Evolutionary conservation across 257 asterid species (phyloP), one percentile per base, ranked within the genome.

Genomic region (Asclepias syriaca): DNA sequence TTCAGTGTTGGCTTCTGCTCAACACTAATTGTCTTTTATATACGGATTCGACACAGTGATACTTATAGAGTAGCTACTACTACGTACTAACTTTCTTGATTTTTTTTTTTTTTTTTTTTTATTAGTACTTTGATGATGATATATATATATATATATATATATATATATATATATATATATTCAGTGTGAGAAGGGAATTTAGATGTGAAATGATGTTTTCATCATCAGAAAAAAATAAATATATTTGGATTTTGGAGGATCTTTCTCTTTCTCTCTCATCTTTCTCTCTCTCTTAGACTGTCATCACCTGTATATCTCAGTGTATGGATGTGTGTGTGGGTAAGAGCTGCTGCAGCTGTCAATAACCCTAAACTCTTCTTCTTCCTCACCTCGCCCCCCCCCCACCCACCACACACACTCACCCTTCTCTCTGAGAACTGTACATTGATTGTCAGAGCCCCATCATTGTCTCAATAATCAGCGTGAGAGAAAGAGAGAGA

Each of bases 391-490:
- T 4, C 6, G 3, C 55, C 18, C 18, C 19, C 55, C 3, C 55
- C 15, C 1, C 2, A 75, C 55, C 78, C 27, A 0, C 13, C 18
- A 3, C 54, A 4, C 54, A 4, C 19, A 2, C 18, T 49, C 19
- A 4, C 54, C 6, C 6, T 3, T 4, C 18, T n/a, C 64, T 78
- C 77, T 71, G 68, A 59, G 29, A 34, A 45, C 58, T 56, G 57
- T 79, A 76, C 81, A 61, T 65, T 24, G 12, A 19, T 10, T 77
- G 89, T 79, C 87, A 89, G 91, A 83, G 89, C 72, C 77, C 81
- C 83, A 84, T 89, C 91, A 87, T 80, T 84, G 87, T 87, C 86
- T 82, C 89, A 82, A 87, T 85, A 80, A 87, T 89, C 87, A 85
- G 86, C 85, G 77, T 78, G 81, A 75, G 49, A 63, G 49, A 63